Base-by-base conservation (phyloP, 768 basidiomycete species). In the Pleurotus eryngii region DNA sequence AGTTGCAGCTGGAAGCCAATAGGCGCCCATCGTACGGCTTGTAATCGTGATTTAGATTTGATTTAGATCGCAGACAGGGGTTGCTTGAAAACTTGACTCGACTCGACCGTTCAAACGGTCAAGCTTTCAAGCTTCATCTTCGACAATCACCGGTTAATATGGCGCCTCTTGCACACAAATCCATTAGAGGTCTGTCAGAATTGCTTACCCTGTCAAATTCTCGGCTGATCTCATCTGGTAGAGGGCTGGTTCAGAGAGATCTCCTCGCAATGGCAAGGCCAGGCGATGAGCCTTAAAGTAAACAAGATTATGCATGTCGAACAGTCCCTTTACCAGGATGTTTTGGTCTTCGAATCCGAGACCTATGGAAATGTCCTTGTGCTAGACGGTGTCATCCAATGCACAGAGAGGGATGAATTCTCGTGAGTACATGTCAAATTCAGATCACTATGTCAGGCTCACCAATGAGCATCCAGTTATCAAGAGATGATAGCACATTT, bases 401-500 rank as follows among this genome's bases (percentile, higher is more conserved):
- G 90, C 76, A 97, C 95, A 1, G 97, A 99, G 74, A 86, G 95
- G 47, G 97, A 99, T 68, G 97, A 99, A 73, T 99, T 99, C 74
- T 95, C 95, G 94, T 94, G 67, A 63, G 90, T 82, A n/a, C 39
- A 18, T 8, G 26, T 35, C 49, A 30, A 15, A 20, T 57, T 39
- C 47, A 14, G 45, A 22, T 18, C 22, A 9, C 12, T 45, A 18
- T 24, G 35, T 15, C 27, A 11, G 6, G 14, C 24, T 53, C 35
- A 14, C 27, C 45, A 22, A 62, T 20, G 30, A 14, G 55, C n/a
- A 20, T 47, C 45, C 65, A 97, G 94, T 9, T 98, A 98, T 74
- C 95, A 98, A 68, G 96, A 99, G 76, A 97, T 98, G 96, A 98
- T 99, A 67, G 82, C 96, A 4, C 96, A 98, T 75, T 76, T 99